These are phyloP conservation scores for Podochytrium sp. DNA, from an alignment of 192 early-diverging fungal species.

Conservation along the genomic window DNA sequence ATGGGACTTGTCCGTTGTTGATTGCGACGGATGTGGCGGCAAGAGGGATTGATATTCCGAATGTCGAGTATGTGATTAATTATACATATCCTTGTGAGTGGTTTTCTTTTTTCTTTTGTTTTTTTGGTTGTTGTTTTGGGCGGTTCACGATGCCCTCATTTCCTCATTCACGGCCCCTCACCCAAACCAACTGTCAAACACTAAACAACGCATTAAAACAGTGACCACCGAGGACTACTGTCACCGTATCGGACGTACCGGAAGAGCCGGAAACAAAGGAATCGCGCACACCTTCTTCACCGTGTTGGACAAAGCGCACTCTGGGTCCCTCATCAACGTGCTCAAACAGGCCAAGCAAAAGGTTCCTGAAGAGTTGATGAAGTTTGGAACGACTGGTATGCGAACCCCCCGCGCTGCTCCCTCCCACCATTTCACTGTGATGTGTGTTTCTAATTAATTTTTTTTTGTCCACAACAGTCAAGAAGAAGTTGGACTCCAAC, in stretches of 20 bases:
- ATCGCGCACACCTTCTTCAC: conserved; percentile 94
- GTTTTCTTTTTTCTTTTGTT: not conserved
- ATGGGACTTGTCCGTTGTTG: conserved; percentile 79
- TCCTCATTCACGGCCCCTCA: no score
- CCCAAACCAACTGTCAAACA: no score
- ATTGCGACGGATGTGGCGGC: conserved; percentile 95
- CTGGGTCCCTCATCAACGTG: conserved; percentile 84
- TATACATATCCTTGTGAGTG: conserved; percentile 81
- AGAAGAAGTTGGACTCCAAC: conserved; percentile 94
- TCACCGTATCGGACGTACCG: conserved; percentile 90
- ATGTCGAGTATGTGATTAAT: conserved; percentile 96
- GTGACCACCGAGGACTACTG: conserved; percentile 89
- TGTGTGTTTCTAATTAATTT: not conserved
- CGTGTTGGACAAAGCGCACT: conserved; percentile 77
- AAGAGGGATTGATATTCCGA: conserved; percentile 64
- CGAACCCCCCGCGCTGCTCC: not conserved
- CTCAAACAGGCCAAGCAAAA: conserved; percentile 83
- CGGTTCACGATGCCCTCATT: no score
- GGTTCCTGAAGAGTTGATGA: conserved; percentile 85
- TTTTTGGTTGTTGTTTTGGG: no score
- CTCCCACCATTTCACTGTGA: not conserved
- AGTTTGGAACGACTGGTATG: conserved; percentile 88
- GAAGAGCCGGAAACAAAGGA: conserved; percentile 89
- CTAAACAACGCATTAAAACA: not conserved
- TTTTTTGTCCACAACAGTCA: conserved; percentile 57